Percentiles rank a stretch among this genome's conserved stretches.
phyloP scores from a whole-genome alignment of 2,329 filamentous ascomycete genomes.

The Fusarium heterosporum region DNA sequence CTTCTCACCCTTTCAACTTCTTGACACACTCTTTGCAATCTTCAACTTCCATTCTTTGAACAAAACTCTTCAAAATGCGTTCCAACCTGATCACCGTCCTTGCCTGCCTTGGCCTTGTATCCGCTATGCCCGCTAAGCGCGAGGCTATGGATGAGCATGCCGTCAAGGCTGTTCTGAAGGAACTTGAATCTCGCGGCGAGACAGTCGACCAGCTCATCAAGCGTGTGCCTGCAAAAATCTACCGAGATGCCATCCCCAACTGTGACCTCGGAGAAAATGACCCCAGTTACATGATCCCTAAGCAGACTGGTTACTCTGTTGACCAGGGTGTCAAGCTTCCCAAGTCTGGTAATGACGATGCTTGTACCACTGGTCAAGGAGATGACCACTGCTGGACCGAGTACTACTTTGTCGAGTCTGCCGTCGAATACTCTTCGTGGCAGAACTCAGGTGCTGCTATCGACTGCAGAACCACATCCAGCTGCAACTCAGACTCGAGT shows the following conservation, averaged over 20 bases:
- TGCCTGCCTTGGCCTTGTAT: neutral
- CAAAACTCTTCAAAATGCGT: neutral
- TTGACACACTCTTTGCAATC: neutral
- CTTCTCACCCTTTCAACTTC: neutral
- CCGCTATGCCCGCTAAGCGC: neutral
- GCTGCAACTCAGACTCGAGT: neutral
- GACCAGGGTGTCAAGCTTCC: neutral
- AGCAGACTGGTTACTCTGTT: neutral
- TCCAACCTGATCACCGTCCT: neutral
- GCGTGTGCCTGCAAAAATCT: neutral
- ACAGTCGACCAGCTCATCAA: neutral
- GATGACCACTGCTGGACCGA: neutral
- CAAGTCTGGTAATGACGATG: neutral
- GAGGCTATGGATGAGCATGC: neutral
- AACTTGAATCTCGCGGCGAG: neutral
- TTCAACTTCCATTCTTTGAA: neutral
- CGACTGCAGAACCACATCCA: neutral
- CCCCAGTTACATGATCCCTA: neutral
- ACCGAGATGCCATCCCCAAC: neutral
- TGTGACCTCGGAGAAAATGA: neutral
- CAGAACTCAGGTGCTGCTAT: neutral
- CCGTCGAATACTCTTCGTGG: neutral
- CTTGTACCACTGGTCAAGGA: neutral
- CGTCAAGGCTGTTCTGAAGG: neutral
- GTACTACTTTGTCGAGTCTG: neutral